A percentile compares a stretch with the other conserved stretches of the same genome.
Conservation (phyloP, 2,329 filamentous ascomycete species). For the Aspergillus niger region DNA sequence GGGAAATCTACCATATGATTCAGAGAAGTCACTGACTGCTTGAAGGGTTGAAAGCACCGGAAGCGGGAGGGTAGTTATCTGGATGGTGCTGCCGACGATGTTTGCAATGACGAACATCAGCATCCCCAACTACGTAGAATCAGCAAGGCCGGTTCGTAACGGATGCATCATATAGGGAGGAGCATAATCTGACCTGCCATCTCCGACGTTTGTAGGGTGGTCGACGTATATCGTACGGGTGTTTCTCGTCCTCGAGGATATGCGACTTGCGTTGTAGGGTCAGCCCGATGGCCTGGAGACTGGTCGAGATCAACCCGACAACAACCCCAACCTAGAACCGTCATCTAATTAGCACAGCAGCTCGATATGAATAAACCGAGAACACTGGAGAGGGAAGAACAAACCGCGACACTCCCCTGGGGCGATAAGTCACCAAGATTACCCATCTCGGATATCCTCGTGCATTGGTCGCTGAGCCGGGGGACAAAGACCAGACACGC, state of each 20-base stretch:
- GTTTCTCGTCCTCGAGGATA: conserved; percentile 94
- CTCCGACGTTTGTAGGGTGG: conserved; percentile 86
- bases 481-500: conserved; percentile 13
- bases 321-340: conserved; percentile 76
- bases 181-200: conserved; percentile 68
- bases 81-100: conserved; percentile 89
- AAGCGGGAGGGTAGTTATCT: conserved; percentile 92
- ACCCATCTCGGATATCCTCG: conserved; percentile 59
- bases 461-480: conserved; percentile 35
- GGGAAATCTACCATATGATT: neutral
- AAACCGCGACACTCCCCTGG: conserved; percentile 73
- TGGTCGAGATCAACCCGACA: conserved; percentile 89
- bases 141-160: conserved; percentile 10
- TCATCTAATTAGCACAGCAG: conserved; percentile 19
- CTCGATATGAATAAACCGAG: neutral
- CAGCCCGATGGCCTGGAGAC: conserved; percentile 89
- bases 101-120: conserved; percentile 95
- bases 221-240: conserved; percentile 71
- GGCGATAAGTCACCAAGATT: conserved; percentile 75
- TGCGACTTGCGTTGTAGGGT: conserved; percentile 98
- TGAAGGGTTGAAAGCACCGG: conserved; percentile 94
- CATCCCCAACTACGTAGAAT: conserved; percentile 69
- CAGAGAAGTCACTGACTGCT: conserved; percentile 55
- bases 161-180: neutral
- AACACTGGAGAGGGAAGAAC: conserved; percentile 32